Conservation (phyloP, 106 monocot genomes). For the Triglochin maritima region DNA sequence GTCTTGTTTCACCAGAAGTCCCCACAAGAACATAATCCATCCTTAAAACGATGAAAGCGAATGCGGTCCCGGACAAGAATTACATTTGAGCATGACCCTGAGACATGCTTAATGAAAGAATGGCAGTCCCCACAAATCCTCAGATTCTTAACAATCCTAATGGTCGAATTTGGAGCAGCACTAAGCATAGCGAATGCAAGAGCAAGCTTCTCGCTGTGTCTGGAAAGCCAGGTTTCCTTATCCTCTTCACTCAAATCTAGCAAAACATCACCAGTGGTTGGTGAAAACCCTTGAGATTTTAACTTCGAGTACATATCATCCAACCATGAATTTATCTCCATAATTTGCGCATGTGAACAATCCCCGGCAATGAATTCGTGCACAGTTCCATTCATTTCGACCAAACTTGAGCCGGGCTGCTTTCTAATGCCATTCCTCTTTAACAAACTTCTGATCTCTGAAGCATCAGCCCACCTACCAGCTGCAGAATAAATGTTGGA, state of each 20-base stretch:
- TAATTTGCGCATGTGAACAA: constrained; percentile 8
- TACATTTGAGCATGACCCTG: constrained; percentile 9
- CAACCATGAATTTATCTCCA: constrained; percentile 20
- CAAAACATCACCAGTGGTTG: constrained; percentile 24
- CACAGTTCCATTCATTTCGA: constrained; percentile 34
- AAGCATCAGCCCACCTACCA: constrained; percentile 53
- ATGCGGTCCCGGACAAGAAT: constrained; percentile 29
- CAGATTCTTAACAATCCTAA: constrained; percentile 62
- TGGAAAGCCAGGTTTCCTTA: constrained; percentile 23
- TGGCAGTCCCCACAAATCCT: constrained; percentile 59
- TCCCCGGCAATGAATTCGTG: constrained; percentile 32
- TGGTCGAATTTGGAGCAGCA: constrained; percentile 14
- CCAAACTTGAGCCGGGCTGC: constrained; percentile 46
- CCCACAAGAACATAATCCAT: constrained; percentile 27
- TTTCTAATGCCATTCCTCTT: constrained; percentile 37
- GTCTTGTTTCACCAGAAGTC: constrained; percentile 24
- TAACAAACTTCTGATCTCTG: constrained; percentile 28
- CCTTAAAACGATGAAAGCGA: constrained; percentile 32
- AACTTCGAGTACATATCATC: constrained; percentile 16
- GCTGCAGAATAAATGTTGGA: constrained; percentile 66
- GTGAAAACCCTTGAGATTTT: constrained; percentile 18
- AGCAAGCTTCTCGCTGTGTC: constrained; percentile 37
- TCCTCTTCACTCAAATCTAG: constrained; percentile 29
- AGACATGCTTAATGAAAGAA: constrained; percentile 31
- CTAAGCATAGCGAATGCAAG: constrained; percentile 16